Base-by-base conservation (phyloP, 1,139 yeast species). In the Yamadazyma triangularis region DNA sequence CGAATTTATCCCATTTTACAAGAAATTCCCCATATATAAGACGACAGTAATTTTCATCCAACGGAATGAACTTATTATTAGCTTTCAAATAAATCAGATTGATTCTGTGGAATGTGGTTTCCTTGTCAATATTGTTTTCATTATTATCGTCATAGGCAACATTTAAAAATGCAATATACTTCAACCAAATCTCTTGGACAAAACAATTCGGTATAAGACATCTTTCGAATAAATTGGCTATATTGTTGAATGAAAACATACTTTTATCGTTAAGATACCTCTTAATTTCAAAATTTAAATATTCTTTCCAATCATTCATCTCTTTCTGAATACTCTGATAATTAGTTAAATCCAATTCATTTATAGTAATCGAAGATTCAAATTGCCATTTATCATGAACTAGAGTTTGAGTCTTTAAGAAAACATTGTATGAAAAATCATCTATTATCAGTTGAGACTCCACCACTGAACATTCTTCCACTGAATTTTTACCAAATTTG, bases 301-400 rank as follows among this genome's bases (percentile, higher is more conserved):
- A 82, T 1, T 53, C 44, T 1, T 55, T 40, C 88, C 89, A 82
- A 11, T 52, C 53, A 0, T 40, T 36, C 1, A 58, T 28, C 31
- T 76, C 80, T 2, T 53, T 51, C 1, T 48, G 44, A 0, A 67
- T 47, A 1, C 39, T 46, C 0, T 31, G 29, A 1, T 36, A 13
- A 3, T 39, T 32, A 0, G 47, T 42, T 10, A 75, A 36, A 15
- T 68, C 60, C 45, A 78, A 79, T 12, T 60, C 64, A 15, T 58
- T 63, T 31, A 59, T 56, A 4, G 59, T 57, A 7, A 83, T 53
- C 8, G 60, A 54, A 7, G 79, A 68, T 50, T 83, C 93, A 47
- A 48, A 79, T 3, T 58, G 56, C 91, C 91, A 83, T 30, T 74
- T 64, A 8, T 63, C 66, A 23, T 66, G 70, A 3, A 81, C 85